phyloP scores from a whole-genome alignment of 768 basidiomycete species.

The Imleria badia region DNA sequence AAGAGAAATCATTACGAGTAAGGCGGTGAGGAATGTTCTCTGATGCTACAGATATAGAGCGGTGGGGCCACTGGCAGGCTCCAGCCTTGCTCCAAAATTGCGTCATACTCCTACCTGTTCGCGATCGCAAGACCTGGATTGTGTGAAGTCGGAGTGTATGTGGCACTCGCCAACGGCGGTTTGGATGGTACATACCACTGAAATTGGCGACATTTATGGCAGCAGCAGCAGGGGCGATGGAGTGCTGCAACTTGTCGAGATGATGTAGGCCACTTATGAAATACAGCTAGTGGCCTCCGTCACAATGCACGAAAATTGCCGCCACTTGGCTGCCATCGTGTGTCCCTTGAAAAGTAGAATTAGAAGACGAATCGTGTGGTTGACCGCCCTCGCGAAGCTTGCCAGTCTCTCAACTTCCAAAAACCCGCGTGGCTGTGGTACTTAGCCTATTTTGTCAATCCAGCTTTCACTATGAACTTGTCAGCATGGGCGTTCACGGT shows the following conservation, averaged over 20 bases:
- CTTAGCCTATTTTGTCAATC: neutral
- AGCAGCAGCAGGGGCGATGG: neutral
- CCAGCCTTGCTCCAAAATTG: too few species aligned
- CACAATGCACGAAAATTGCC: neutral
- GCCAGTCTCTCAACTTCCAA: too few species aligned
- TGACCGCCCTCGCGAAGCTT: neutral
- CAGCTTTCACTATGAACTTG: slow-evolving; percentile 13
- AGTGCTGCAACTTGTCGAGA: neutral
- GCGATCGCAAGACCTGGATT: neutral
- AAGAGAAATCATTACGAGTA: neutral
- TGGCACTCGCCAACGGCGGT: neutral
- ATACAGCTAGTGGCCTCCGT: slow-evolving; percentile 9
- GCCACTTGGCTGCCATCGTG: slow-evolving; percentile 3
- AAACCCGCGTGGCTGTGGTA: too few species aligned
- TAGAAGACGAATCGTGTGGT: neutral
- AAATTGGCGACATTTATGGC: neutral
- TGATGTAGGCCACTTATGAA: neutral
- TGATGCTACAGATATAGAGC: neutral
- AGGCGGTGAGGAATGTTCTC: neutral
- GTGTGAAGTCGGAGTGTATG: neutral
- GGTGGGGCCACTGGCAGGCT: neutral
- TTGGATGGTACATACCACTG: neutral
- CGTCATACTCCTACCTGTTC: neutral
- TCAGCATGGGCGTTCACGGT: slow-evolving; percentile 55
- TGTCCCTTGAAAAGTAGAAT: slow-evolving; percentile 1